These are phyloP conservation scores for Rhododendron mucronatum DNA, from an alignment of 148 eudicot species.

Conservation along the genomic window DNA sequence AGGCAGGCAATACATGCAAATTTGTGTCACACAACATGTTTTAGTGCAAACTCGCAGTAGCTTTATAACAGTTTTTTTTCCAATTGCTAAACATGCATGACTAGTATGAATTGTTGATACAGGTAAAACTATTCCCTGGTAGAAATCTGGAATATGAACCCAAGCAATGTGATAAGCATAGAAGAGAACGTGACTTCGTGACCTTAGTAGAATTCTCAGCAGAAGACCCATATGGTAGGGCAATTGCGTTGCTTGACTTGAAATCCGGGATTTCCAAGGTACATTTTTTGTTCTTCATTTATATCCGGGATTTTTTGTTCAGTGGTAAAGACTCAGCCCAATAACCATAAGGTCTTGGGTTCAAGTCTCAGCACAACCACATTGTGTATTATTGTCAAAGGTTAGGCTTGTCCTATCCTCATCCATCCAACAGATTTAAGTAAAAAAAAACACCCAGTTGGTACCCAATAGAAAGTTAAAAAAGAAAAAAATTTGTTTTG, in stretches of 20 bases:
- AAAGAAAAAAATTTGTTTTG: no score
- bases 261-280: constrained; percentile 64
- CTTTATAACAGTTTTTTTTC: background rate
- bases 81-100: background rate
- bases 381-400: no score
- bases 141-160: constrained; percentile 74
- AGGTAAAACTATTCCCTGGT: constrained; percentile 76
- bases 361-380: no score
- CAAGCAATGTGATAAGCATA: constrained; percentile 39
- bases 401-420: no score
- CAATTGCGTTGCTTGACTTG: constrained; percentile 66
- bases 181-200: constrained; percentile 47
- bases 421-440: no score
- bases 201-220: constrained; percentile 74
- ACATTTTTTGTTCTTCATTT: background rate
- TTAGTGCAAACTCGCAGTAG: background rate
- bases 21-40: background rate
- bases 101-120: constrained; percentile 5
- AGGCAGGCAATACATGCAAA: background rate
- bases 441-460: no score
- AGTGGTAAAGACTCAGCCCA: no score
- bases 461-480: no score
- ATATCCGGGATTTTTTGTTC: no score
- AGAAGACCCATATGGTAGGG: constrained; percentile 74
- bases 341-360: no score